These are phyloP conservation scores for Picochlorum sp. DNA, from an alignment of 139 green algal genomes.

Conservation along the genomic window DNA sequence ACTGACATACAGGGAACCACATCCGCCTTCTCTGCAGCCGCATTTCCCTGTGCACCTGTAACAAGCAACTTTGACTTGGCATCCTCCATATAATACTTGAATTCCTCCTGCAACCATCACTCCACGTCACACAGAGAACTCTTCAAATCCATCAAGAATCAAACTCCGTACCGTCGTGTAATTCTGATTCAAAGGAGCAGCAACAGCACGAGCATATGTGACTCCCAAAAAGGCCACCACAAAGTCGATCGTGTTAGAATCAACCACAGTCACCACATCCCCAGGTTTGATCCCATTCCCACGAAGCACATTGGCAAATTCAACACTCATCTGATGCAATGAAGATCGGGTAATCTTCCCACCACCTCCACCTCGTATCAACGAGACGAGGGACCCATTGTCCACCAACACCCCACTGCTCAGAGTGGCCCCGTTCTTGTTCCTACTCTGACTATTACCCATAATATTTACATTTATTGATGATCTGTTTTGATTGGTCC, in stretches of 20 bases:
- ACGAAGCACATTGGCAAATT: slow-evolving; percentile 23
- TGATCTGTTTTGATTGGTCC: too few species aligned
- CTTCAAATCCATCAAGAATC: background rate
- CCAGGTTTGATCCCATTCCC: slow-evolving; percentile 36
- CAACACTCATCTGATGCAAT: slow-evolving; percentile 11
- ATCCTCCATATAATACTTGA: slow-evolving; percentile 65
- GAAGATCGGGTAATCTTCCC: slow-evolving; percentile 14
- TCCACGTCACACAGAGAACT: background rate
- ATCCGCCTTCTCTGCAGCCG: slow-evolving; percentile 31
- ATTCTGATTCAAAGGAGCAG: slow-evolving; percentile 58
- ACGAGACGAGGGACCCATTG: background rate
- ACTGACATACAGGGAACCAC: background rate
- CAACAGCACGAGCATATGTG: slow-evolving; percentile 43
- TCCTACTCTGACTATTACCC: too few species aligned
- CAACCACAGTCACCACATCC: slow-evolving; percentile 46
- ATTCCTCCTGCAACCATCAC: slow-evolving; percentile 50
- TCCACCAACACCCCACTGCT: too few species aligned
- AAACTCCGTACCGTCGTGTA: slow-evolving; percentile 32
- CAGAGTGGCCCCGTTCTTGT: too few species aligned
- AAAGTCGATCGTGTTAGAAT: slow-evolving; percentile 67
- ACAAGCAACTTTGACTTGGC: slow-evolving; percentile 52
- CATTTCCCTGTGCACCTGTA: slow-evolving; percentile 37
- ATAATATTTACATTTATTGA: too few species aligned
- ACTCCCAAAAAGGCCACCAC: slow-evolving; percentile 57
- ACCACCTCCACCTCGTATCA: slow-evolving; percentile 24